Evolutionary conservation across 1,139 yeast species (phyloP), one percentile per base, ranked within the genome.

Genomic region (Lipomyces yarrowii): DNA sequence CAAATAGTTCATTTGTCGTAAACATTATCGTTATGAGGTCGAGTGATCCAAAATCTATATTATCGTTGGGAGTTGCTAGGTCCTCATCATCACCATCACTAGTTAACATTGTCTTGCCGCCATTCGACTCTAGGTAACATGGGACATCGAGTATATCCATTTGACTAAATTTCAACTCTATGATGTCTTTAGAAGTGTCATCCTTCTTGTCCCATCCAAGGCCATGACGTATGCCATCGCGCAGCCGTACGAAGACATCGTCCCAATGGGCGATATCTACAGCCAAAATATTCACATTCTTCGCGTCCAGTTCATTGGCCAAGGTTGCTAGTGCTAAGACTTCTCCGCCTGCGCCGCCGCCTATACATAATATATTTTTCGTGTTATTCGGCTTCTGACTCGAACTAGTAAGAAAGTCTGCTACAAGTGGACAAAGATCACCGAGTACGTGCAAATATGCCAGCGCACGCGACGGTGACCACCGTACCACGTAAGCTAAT

Each of bases 341-440:
- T 74, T 91, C 97, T 0, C 93, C 90, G 1, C 93, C 90, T 0
- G 97, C 97, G 30, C 97, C 97, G 23, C 96, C 97, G 15, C 97
- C 97, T 56, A 91, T 82, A 72, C 89, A 85, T 53, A 91, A 75
- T 0, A 87, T 84, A 10, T 82, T 79, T 26, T 78, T 77, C 3
- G 72, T 52, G 7, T 59, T 55, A 32, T 66, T 60, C 35, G 52
- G 46, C 57, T 42, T 53, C 54, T 37, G 13, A 33, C 62, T 8
- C 51, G 60, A 23, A 13, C 57, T 53, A 57, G 68, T 59, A 46
- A 69, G 67, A 3, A 61, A 57, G 11, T 35, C 39, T 11, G 51
- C 18, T 68, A 63, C n/a, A 39, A 52, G 61, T 21, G 68, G 66
- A 52, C 67, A 63, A 18, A 57, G 58, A 51, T 63, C 67, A 18